Evolutionary conservation across 2,329 filamentous ascomycete species (phyloP).

Genomic region (Pseudocercospora fijiensis): DNA sequence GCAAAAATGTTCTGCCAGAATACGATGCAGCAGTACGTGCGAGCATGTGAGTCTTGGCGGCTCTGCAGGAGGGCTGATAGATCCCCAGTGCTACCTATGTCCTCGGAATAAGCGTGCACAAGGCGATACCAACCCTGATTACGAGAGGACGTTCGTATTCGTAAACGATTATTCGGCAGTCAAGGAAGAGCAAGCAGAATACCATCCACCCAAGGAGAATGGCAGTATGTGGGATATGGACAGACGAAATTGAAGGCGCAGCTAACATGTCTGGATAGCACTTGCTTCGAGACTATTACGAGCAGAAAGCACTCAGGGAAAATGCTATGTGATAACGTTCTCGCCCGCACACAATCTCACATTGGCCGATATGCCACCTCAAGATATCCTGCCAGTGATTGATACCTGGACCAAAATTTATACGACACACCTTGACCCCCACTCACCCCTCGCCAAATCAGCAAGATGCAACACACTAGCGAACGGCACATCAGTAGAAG

Average conservation of each 20-base stretch:
- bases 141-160: slow-evolving; percentile 85
- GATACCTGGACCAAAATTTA: slow-evolving; percentile 93
- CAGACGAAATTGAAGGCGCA: not conserved
- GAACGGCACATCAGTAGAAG: slow-evolving; percentile 46
- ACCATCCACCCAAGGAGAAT: slow-evolving; percentile 55
- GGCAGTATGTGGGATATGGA: slow-evolving; percentile 44
- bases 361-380: slow-evolving; percentile 78
- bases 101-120: slow-evolving; percentile 86
- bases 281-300: slow-evolving; percentile 73
- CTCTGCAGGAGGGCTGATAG: slow-evolving; percentile 17
- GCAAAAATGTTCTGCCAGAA: slow-evolving; percentile 58
- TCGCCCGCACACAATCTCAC: slow-evolving; percentile 87
- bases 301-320: slow-evolving; percentile 84
- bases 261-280: slow-evolving; percentile 47
- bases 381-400: slow-evolving; percentile 77
- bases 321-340: slow-evolving; percentile 96
- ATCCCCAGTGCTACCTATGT: slow-evolving; percentile 79
- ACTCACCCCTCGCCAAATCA: slow-evolving; percentile 60
- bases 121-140: slow-evolving; percentile 82
- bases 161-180: slow-evolving; percentile 98
- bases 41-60: slow-evolving; percentile 1
- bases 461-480: slow-evolving; percentile 42
- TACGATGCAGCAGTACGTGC: slow-evolving; percentile 66
- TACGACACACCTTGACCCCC: slow-evolving; percentile 71
- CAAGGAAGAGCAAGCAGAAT: slow-evolving; percentile 86